Evolutionary conservation across 106 monocot species (phyloP).

Genomic region (Allium sativum): DNA sequence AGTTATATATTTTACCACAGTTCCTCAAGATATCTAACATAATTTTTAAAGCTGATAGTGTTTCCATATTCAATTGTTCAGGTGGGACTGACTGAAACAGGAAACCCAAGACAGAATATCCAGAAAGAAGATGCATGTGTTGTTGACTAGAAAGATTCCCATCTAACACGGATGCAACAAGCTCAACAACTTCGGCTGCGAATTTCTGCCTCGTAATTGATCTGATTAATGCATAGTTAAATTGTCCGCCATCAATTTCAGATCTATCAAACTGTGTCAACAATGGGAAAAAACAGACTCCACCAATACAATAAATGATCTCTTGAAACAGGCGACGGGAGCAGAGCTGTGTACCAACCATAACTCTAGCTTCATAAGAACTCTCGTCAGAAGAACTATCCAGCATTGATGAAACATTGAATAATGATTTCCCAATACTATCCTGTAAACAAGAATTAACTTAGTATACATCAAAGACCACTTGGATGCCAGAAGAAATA

Average conservation of each 20-base stretch:
- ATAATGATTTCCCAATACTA: constrained; percentile 55
- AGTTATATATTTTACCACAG: constrained; percentile 38
- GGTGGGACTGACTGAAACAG: constrained; percentile 82
- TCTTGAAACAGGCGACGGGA: constrained; percentile 83
- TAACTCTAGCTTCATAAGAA: constrained; percentile 48
- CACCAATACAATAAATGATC: constrained; percentile 98
- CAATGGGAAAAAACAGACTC: constrained; percentile 91
- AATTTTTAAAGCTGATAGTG: constrained; percentile 66
- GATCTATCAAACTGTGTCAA: constrained; percentile 47
- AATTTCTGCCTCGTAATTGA: constrained; percentile 41
- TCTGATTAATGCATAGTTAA: constrained; percentile 22
- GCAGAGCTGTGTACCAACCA: constrained; percentile 80
- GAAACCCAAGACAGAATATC: constrained; percentile 87
- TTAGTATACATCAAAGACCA: background rate
- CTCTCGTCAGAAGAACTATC: constrained; percentile 49
- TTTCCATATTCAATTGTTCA: constrained; percentile 62
- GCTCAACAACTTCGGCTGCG: constrained; percentile 68
- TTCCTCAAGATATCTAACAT: constrained; percentile 60
- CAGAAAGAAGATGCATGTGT: constrained; percentile 89
- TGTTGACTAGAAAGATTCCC: constrained; percentile 87
- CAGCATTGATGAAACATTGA: constrained; percentile 55
- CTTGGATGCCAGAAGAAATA: too few relatives aligned
- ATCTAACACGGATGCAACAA: constrained; percentile 86
- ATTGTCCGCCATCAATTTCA: constrained; percentile 19
- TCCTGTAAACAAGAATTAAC: constrained; percentile 34